Evolutionary conservation across 148 eudicot species (phyloP).

Genomic region (Gaultheria prostrata): DNA sequence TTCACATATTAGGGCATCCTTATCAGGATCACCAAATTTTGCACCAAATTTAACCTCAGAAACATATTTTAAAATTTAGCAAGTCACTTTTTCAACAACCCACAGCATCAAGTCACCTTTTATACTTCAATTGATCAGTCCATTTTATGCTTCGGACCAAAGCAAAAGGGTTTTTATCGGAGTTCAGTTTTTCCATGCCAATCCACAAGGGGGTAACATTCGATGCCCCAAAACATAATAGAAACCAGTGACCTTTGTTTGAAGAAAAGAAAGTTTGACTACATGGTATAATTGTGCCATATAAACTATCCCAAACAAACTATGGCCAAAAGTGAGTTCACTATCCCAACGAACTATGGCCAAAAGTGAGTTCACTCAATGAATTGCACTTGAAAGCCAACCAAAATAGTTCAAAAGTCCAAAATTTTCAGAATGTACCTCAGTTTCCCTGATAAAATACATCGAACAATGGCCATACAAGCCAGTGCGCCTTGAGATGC

Average conservation of each 20-base stretch:
- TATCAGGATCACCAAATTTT: too few species aligned
- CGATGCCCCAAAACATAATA: background rate
- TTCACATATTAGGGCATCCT: too few species aligned
- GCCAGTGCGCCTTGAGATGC: conserved; percentile 69
- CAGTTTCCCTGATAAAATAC: conserved; percentile 64
- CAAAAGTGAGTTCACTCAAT: background rate
- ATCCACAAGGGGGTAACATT: background rate
- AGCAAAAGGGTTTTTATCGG: background rate
- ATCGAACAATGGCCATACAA: conserved; percentile 57
- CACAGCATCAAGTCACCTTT: too few species aligned
- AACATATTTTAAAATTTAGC: too few species aligned
- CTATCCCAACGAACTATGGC: background rate
- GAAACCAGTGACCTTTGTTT: background rate
- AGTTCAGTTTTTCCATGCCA: background rate
- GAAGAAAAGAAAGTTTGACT: background rate
- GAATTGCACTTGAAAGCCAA: conserved; percentile 9
- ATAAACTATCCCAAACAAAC: too few species aligned
- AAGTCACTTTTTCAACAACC: too few species aligned
- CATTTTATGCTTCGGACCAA: background rate
- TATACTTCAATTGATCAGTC: background rate
- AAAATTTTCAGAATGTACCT: conserved; percentile 38
- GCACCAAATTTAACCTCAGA: too few species aligned
- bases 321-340: too few species aligned
- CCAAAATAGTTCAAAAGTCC: background rate
- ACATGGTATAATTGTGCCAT: background rate